Base-by-base conservation (phyloP, 108 stramenopile species). In the Pseudonitzschia pungens region DNA sequence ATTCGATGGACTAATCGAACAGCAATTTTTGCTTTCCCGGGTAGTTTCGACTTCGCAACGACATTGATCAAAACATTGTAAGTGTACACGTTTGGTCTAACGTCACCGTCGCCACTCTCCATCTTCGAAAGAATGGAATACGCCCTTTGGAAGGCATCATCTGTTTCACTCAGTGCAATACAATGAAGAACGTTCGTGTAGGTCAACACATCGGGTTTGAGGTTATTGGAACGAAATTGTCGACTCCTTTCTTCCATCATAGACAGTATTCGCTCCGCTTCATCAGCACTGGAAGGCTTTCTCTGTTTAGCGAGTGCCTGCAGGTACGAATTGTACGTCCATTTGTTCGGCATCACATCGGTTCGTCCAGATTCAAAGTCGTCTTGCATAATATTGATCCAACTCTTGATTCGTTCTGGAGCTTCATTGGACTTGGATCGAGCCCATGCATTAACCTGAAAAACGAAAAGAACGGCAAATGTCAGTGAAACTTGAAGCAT, bases 11-110 rank as follows among this genome's bases (percentile, higher is more conserved):
- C 36, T 29, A 75, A 22, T 31, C 53, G 44, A 50, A 64, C 22
- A 10, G 80, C 80, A 52, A 72, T 69, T 60, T 72, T 83, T 73
- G 59, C 81, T 79, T 67, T 84, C 64, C 69, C 79, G 65, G 70
- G 78, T 63, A 58, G 80, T 77, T 64, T 82, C 10, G 73, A 74
- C 41, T 81, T 81, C 15, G 80, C 80, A 18, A 68, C 65, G 29
- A 58, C 67, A 62, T 81, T 70, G 64, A 81, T 68, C 48, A 75
- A 40, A 14, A 67, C 66, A 67, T 67, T 67, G 44, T 67, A 67
- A 24, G 66, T 67, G 36, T 67, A 67, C 24, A 48, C 51, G 31
- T 73, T 73, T 14, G 77, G 72, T 31, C 77, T 26, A 29, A 78
- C 72, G 50, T 69, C 72, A 16, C 67, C 72, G 43, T 59, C 33